A percentile compares a stretch with the other conserved stretches of the same genome.
phyloP scores from a whole-genome alignment of 805 yeast species.

The Monosporozyma aerobia region DNA sequence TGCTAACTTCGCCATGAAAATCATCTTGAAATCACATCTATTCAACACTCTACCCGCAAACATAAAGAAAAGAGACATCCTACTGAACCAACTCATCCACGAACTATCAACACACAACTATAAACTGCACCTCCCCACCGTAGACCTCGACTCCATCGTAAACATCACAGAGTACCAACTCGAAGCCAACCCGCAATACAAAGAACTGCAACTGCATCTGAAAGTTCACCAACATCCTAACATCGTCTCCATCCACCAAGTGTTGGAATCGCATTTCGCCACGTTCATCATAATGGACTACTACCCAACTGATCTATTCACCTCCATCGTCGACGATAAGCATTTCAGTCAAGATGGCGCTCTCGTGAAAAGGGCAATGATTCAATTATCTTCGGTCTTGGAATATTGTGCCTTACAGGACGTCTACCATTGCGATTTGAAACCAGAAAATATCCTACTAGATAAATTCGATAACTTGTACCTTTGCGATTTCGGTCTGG shows the following conservation, averaged over 20 bases:
- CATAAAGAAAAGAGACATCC: conserved; percentile 16
- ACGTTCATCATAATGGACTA: conserved; percentile 77
- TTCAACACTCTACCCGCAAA: conserved; percentile 8
- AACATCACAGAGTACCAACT: conserved; percentile 31
- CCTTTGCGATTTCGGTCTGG: conserved; percentile 84
- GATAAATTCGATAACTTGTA: conserved; percentile 45
- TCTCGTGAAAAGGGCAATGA: conserved; percentile 47
- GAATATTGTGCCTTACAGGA: conserved; percentile 72
- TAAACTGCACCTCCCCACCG: conserved; percentile 16
- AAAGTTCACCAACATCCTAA: conserved; percentile 72
- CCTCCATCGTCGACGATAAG: conserved; percentile 69
- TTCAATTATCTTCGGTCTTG: conserved; percentile 76
- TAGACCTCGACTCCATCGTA: conserved; percentile 21
- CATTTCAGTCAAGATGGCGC: conserved; percentile 46
- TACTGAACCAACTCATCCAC: conserved; percentile 22
- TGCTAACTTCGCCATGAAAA: conserved; percentile 59
- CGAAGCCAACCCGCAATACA: conserved; percentile 31
- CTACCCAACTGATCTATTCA: conserved; percentile 76
- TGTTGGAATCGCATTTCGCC: conserved; percentile 50
- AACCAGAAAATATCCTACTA: conserved; percentile 88
- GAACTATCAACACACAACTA: conserved; percentile 18
- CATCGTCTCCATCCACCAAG: conserved; percentile 65
- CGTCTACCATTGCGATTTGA: conserved; percentile 89
- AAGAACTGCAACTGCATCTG: conserved; percentile 67
- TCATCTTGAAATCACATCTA: conserved; percentile 38